Conservation (phyloP, 2,329 filamentous ascomycete species). For the Trichoderma harzianum region DNA sequence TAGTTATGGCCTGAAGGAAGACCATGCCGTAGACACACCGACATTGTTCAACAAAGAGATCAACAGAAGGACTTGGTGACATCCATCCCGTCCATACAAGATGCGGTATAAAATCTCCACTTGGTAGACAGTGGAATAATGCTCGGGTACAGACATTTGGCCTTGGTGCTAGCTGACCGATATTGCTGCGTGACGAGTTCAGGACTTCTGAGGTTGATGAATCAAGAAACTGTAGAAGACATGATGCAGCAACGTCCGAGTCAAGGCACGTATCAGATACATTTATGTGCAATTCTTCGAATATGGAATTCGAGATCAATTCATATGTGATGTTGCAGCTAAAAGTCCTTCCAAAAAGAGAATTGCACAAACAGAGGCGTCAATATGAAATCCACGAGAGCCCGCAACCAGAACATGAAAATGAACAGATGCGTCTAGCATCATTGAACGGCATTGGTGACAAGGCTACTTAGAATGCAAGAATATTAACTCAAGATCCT, state of each 20-base stretch:
- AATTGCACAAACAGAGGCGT: background rate
- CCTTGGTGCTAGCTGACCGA: background rate
- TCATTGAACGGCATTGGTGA: background rate
- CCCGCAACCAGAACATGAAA: background rate
- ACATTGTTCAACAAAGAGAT: background rate
- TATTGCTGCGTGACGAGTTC: background rate
- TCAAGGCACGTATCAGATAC: background rate
- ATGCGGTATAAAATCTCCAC: background rate
- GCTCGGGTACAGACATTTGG: conserved; percentile 9
- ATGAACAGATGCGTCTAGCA: background rate
- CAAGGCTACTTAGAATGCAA: background rate
- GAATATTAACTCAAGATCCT: background rate
- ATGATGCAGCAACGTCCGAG: background rate
- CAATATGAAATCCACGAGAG: background rate
- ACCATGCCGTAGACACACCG: background rate
- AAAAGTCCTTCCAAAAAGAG: too few species aligned
- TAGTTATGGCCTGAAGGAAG: background rate
- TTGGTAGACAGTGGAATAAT: background rate
- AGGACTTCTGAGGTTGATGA: background rate
- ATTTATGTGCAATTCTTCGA: background rate
- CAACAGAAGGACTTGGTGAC: background rate
- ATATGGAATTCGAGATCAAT: background rate
- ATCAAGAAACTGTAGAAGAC: background rate
- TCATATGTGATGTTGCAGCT: background rate
- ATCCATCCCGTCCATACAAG: background rate